Evolutionary conservation across 768 basidiomycete species (phyloP).

Genomic region (Obba rivulosa): DNA sequence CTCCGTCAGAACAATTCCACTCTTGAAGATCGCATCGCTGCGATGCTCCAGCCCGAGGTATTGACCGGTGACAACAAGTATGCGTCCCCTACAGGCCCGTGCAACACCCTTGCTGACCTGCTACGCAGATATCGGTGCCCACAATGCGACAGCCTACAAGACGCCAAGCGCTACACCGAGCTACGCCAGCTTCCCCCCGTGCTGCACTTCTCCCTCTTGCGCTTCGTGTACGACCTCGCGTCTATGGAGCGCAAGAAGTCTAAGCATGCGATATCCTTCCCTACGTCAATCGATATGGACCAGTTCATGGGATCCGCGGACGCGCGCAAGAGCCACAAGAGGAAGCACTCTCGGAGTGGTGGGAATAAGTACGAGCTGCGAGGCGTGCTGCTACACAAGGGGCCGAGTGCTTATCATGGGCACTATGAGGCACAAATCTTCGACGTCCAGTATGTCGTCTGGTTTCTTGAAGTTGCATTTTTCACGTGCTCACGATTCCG

Average conservation of each 20-base stretch:
- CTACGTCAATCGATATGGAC: slow-evolving; percentile 66
- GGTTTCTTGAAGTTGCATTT: neutral
- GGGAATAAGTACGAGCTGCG: slow-evolving; percentile 66
- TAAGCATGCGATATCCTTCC: slow-evolving; percentile 78
- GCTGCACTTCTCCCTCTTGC: slow-evolving; percentile 85
- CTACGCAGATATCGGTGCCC: slow-evolving; percentile 71
- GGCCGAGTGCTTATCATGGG: slow-evolving; percentile 86
- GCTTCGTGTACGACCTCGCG: slow-evolving; percentile 84
- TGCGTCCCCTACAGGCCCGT: slow-evolving; percentile 12
- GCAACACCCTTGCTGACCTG: neutral
- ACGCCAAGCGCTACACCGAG: slow-evolving; percentile 75
- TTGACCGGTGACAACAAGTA: slow-evolving; percentile 83
- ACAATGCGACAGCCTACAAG: slow-evolving; percentile 62
- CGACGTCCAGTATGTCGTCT: slow-evolving; percentile 53
- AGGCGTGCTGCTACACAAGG: slow-evolving; percentile 86
- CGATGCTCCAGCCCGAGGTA: slow-evolving; percentile 60
- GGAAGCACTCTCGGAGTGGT: slow-evolving; percentile 5
- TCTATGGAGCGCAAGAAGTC: slow-evolving; percentile 84
- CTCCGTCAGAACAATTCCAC: slow-evolving; percentile 56
- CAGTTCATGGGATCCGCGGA: slow-evolving; percentile 42
- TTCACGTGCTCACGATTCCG: neutral
- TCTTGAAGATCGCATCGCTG: slow-evolving; percentile 69
- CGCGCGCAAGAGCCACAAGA: slow-evolving; percentile 1
- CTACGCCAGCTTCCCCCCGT: slow-evolving; percentile 75
- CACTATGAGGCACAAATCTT: slow-evolving; percentile 87